Percentiles rank a stretch among this genome's conserved stretches.
These are phyloP conservation scores for Coniosporium tulheliwenetii DNA, from an alignment of 2,329 filamentous ascomycete genomes.

Conservation along the genomic window DNA sequence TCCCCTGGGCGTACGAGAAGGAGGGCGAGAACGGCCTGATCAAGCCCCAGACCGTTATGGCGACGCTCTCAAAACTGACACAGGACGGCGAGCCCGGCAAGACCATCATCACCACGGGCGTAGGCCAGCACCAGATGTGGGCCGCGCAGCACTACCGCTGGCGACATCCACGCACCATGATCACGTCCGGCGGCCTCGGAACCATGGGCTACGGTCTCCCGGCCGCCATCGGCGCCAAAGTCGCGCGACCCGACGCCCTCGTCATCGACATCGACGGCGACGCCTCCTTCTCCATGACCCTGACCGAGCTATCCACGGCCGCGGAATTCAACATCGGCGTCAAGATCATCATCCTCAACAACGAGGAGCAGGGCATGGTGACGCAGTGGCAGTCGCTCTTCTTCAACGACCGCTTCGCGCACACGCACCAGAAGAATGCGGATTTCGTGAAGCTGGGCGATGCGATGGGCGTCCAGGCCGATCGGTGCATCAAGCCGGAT, in stretches of 20 bases:
- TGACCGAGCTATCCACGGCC: slow-evolving; percentile 86
- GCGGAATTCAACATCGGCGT: slow-evolving; percentile 93
- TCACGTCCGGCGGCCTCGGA: slow-evolving; percentile 88
- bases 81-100: slow-evolving; percentile 45
- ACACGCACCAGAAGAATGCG: slow-evolving; percentile 91
- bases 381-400: slow-evolving; percentile 98
- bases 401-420: slow-evolving; percentile 83
- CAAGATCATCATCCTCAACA: slow-evolving; percentile 91
- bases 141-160: slow-evolving; percentile 92
- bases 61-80: slow-evolving; percentile 76
- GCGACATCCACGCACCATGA: slow-evolving; percentile 81
- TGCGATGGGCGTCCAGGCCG: slow-evolving; percentile 72
- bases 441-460: slow-evolving; percentile 89
- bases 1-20: slow-evolving; percentile 76
- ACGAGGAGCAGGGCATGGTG: slow-evolving; percentile 97
- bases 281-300: slow-evolving; percentile 97
- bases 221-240: slow-evolving; percentile 89
- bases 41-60: slow-evolving; percentile 87
- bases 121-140: slow-evolving; percentile 99
- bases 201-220: slow-evolving; percentile 95
- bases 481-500: slow-evolving; percentile 55
- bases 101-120: slow-evolving; percentile 84
- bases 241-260: slow-evolving; percentile 62
- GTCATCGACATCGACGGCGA: slow-evolving; percentile 96
- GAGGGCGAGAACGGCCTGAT: slow-evolving; percentile 63